Evolutionary conservation across 768 basidiomycete genomes (phyloP), one percentile per base, ranked within the genome.

Genomic region (Tricholoma terreum): DNA sequence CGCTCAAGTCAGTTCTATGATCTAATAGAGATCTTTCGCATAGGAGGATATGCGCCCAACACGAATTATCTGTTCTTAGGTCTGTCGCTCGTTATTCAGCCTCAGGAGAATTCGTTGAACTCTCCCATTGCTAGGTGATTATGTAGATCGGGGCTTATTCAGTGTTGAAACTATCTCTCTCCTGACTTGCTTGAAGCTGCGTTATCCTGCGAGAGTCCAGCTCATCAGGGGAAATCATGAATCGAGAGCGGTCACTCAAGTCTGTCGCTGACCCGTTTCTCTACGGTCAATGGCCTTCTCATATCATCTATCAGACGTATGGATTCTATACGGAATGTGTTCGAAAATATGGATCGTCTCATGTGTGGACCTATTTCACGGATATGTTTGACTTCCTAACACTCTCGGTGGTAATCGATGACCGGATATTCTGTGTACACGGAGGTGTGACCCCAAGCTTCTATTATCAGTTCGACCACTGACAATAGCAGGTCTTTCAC

Each of bases 341-440:
- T 19, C 84, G 95, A 40, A 99, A 99, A 75, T 99, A 99, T 65
- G 95, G 94, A 54, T 89, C 92, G 2, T 87, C 94, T 31, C 89
- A 90, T 65, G 96, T 98, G 33, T 99, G 97, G 97, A 94, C 93
- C 24, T 98, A 98, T 73, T 98, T 99, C 68, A 99, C 97, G 58
- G 97, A 99, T 75, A 97, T 99, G 96, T 99, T 99, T 73, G 97
- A 99, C 78, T 99, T 94, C 77, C 75, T 99, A 63, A 98, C 97
- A 10, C 79, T 99, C 56, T 94, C 92, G 33, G 95, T 96, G 56
- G 97, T 99, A 60, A 98, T 99, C 65, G 97, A 99, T 75, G 94
- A 99, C 77, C 88, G 87, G 67, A 98, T 99, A 81, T 98, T 99
- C 72, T 99, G 97, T 65, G 96, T 99, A 9, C 97, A 99, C 64